Percentiles rank a stretch among this genome's conserved stretches.
These are phyloP conservation scores for Metrosideros polymorpha DNA, from an alignment of 441 rosid genomes.

Conservation along the genomic window DNA sequence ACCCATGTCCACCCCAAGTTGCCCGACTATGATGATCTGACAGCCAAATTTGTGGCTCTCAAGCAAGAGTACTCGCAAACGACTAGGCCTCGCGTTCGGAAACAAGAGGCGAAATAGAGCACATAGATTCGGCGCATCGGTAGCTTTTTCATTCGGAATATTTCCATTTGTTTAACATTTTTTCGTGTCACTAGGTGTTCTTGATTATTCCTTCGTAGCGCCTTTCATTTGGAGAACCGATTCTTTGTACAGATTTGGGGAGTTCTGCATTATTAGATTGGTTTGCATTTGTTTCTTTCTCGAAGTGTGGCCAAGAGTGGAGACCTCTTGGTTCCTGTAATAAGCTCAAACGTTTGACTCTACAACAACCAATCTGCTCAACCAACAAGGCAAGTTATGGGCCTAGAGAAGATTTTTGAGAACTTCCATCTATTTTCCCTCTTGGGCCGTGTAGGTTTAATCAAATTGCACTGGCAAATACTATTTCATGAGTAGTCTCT, in stretches of 20 bases:
- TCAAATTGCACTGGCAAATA: background rate
- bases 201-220: background rate
- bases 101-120: background rate
- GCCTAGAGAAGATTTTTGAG: background rate
- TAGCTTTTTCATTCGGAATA: background rate
- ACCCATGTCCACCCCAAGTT: slow-evolving; percentile 78
- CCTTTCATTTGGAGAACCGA: background rate
- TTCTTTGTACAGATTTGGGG: background rate
- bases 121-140: background rate
- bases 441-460: background rate
- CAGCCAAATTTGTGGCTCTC: slow-evolving; percentile 59
- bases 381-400: background rate
- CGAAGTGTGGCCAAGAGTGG: background rate
- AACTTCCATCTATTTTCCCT: background rate
- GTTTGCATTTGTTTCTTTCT: background rate
- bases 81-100: background rate
- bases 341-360: background rate
- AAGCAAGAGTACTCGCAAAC: slow-evolving; percentile 31
- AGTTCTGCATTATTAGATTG: background rate
- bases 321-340: background rate
- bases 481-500: background rate
- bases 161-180: background rate
- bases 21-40: slow-evolving; percentile 68
- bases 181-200: background rate
- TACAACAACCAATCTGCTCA: background rate